Evolutionary conservation across 2,329 filamentous ascomycete species (phyloP).

Genomic region (Hymenoscyphus albidus): DNA sequence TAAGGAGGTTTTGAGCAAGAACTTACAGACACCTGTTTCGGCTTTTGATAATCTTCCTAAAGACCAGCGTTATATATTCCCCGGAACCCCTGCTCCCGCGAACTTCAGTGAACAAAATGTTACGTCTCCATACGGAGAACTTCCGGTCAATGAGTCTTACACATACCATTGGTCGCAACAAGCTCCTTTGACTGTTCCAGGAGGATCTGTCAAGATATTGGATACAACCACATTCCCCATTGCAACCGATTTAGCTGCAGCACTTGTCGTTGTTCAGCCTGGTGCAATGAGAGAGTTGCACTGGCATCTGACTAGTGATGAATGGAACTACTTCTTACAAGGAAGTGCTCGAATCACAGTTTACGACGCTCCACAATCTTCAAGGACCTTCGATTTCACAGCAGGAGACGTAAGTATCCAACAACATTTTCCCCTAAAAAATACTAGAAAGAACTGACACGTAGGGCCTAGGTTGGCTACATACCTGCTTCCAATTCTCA

Average conservation of each 20-base stretch:
- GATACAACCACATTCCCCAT: conserved; percentile 56
- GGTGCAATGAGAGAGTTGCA: conserved; percentile 64
- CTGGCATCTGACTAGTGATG: conserved; percentile 58
- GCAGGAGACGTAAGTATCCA: conserved; percentile 44
- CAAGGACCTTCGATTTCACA: conserved; percentile 36
- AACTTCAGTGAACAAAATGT: conserved; percentile 45
- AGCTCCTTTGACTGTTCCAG: conserved; percentile 45
- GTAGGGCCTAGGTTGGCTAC: conserved; percentile 40
- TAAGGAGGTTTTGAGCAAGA: conserved; percentile 50
- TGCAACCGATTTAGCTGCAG: conserved; percentile 51
- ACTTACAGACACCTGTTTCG: conserved; percentile 46
- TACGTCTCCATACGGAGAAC: conserved; percentile 42
- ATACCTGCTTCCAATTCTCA: conserved; percentile 52
- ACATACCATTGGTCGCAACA: conserved; percentile 48
- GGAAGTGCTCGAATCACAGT: conserved; percentile 55
- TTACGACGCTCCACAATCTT: conserved; percentile 47
- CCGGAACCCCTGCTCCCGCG: conserved; percentile 45
- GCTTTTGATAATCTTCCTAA: conserved; percentile 46
- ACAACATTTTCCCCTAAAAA: neutral
- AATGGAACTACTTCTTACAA: conserved; percentile 58
- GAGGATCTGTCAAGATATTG: conserved; percentile 57
- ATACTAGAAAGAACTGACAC: neutral
- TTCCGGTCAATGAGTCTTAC: conserved; percentile 40
- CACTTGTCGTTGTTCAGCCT: conserved; percentile 54
- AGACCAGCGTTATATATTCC: conserved; percentile 50